These are phyloP conservation scores for Groenewaldozyma salmanticensis DNA, from an alignment of 805 yeast genomes.

Conservation along the genomic window DNA sequence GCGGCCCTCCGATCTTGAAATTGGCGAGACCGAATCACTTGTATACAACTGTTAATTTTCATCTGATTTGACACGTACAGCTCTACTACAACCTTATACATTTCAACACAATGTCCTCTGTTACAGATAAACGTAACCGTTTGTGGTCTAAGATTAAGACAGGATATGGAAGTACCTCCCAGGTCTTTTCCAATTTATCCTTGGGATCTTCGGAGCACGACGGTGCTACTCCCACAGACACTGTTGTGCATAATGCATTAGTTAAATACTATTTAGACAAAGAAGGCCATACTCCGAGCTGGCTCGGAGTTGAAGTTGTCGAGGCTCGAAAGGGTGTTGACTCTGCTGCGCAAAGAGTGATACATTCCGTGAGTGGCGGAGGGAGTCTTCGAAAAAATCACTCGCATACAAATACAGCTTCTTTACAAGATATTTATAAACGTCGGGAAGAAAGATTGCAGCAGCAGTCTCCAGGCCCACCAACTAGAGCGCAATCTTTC, in stretches of 20 bases:
- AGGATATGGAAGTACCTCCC: conserved; percentile 19
- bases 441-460: too few relatives aligned
- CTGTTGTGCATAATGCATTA: conserved; percentile 37
- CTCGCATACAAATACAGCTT: not conserved
- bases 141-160: conserved; percentile 24
- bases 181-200: conserved; percentile 21
- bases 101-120: not conserved
- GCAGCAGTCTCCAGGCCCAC: too few relatives aligned
- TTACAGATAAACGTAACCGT: not conserved
- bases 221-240: conserved; percentile 33
- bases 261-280: conserved; percentile 31
- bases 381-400: too few relatives aligned
- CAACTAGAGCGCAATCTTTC: conserved; percentile 7
- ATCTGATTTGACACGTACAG: too few relatives aligned
- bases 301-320: conserved; percentile 22
- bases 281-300: conserved; percentile 22
- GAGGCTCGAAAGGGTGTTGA: not conserved
- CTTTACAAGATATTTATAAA: conserved; percentile 16
- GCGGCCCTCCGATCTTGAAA: too few relatives aligned
- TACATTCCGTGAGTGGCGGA: too few relatives aligned
- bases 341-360: too few relatives aligned
- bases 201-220: conserved; percentile 30
- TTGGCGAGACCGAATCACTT: too few relatives aligned
- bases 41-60: too few relatives aligned
- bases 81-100: too few relatives aligned